Base-by-base conservation (phyloP, 805 yeast species). In the Candida montana region DNA sequence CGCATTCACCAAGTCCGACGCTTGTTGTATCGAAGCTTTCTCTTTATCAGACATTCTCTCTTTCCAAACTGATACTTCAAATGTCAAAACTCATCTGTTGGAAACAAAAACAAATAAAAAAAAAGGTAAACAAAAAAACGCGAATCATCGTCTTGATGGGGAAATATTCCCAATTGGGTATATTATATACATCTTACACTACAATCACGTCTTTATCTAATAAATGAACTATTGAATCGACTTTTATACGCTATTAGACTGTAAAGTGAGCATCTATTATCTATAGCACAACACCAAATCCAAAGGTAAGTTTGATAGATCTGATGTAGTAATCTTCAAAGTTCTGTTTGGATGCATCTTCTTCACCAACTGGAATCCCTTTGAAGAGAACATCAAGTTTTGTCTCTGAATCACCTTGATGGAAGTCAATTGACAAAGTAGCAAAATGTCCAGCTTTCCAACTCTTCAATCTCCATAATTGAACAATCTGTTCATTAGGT, bases 221-320 rank as follows among this genome's bases (percentile, higher is more conserved):
- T n/a, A n/a, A n/a, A n/a, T n/a, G n/a, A n/a, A n/a, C n/a, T n/a
- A n/a, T n/a, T n/a, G n/a, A n/a, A n/a, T n/a, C n/a, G n/a, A n/a
- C n/a, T n/a, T n/a, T n/a, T n/a, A n/a, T n/a, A n/a, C n/a, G n/a
- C n/a, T n/a, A n/a, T n/a, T n/a, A n/a, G n/a, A n/a, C n/a, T n/a
- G n/a, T n/a, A n/a, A n/a, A n/a, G n/a, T n/a, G n/a, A n/a, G n/a
- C n/a, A n/a, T n/a, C n/a, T n/a, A n/a, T n/a, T n/a, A n/a, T n/a
- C n/a, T n/a, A n/a, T n/a, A n/a, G n/a, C n/a, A 88, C 95, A n/a
- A 93, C 86, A 15, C 98, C 98, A 61, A 86, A 90, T 1, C 99
- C 99, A 63, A 93, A 93, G 0, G 96, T 83, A 33, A 87, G 59
- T 67, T 89, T 93, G 57, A 93, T 91, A 7, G 95, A 77, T 64